These are phyloP conservation scores for Dichomitus squalens DNA, from an alignment of 1,284 basidiomycete genomes.

Conservation along the genomic window DNA sequence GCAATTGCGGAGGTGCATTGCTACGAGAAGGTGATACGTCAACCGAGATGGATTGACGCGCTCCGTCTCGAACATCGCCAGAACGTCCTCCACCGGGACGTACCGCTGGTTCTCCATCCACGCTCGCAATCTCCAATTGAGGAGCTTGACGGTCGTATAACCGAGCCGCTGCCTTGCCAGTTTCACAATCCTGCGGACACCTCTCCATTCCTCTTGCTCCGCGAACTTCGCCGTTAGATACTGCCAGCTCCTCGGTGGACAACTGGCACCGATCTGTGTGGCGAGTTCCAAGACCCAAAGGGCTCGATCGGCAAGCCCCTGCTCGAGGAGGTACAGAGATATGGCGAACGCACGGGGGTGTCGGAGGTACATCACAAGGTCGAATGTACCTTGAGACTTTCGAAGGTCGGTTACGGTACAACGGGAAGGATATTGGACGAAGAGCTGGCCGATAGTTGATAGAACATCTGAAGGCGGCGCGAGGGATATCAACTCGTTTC, in stretches of 20 bases:
- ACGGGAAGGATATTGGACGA: slow-evolving; percentile 3
- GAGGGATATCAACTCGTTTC: not conserved
- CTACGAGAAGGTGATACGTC: slow-evolving; percentile 68
- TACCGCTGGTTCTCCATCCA: slow-evolving; percentile 55
- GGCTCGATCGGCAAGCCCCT: slow-evolving; percentile 42
- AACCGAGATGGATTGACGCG: slow-evolving; percentile 51
- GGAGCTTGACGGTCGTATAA: slow-evolving; percentile 51
- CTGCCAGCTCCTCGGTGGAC: slow-evolving; percentile 53
- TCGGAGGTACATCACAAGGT: slow-evolving; percentile 33
- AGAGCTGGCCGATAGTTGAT: slow-evolving; percentile 13
- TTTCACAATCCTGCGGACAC: slow-evolving; percentile 47
- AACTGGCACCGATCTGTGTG: slow-evolving; percentile 46
- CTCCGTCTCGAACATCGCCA: slow-evolving; percentile 52
- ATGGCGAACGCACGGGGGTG: slow-evolving; percentile 44
- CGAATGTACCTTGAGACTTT: slow-evolving; percentile 1
- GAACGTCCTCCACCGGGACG: slow-evolving; percentile 43
- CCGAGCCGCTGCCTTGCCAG: slow-evolving; percentile 50
- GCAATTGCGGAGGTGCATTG: slow-evolving; percentile 68
- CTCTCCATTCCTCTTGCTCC: slow-evolving; percentile 45
- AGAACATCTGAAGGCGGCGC: slow-evolving; percentile 13
- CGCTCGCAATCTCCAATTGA: slow-evolving; percentile 71
- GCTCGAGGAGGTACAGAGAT: slow-evolving; percentile 46
- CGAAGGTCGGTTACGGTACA: slow-evolving; percentile 1
- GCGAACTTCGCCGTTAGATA: slow-evolving; percentile 17
- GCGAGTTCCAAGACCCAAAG: slow-evolving; percentile 50